A percentile compares a stretch with the other conserved stretches of the same genome.
These are phyloP conservation scores for Plasmopara halstedii DNA, from an alignment of 352 stramenopile species.

Conservation along the genomic window DNA sequence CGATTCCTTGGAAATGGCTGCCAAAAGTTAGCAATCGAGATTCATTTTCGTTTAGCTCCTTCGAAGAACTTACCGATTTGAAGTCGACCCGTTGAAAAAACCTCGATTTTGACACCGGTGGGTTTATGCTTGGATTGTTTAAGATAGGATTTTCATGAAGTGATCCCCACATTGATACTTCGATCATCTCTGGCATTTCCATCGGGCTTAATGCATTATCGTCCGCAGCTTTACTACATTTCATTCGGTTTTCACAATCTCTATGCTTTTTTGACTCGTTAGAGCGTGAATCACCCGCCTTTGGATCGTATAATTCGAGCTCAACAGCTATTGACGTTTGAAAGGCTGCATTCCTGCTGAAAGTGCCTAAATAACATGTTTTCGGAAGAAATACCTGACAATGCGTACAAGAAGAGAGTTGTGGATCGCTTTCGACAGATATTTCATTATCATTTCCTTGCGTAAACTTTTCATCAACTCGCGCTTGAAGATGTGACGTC, in stretches of 20 bases:
- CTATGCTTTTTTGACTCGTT: too few species aligned
- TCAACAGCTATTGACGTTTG: slow-evolving; percentile 9
- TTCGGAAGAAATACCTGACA: slow-evolving; percentile 32
- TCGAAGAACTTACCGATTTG: slow-evolving; percentile 23
- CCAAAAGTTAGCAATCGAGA: neutral
- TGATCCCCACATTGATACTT: slow-evolving; percentile 11
- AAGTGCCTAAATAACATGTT: slow-evolving; percentile 11
- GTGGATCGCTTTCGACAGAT: neutral
- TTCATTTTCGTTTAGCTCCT: neutral
- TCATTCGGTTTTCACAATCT: too few species aligned
- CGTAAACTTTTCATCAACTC: neutral
- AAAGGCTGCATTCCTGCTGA: neutral
- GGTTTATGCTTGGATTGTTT: neutral
- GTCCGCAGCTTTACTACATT: neutral
- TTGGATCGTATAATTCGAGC: too few species aligned
- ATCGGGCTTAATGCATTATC: neutral
- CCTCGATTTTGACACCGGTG: neutral
- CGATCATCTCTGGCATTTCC: slow-evolving; percentile 9
- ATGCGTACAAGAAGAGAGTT: slow-evolving; percentile 2
- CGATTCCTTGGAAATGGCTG: slow-evolving; percentile 53
- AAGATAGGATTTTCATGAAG: slow-evolving; percentile 6
- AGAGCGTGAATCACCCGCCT: too few species aligned
- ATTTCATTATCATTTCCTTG: neutral
- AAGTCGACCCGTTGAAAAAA: slow-evolving; percentile 21
- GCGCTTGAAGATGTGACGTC: slow-evolving; percentile 2